phyloP scores from a whole-genome alignment of 495 filamentous ascomycete species.

The Penicillium tannophilum region DNA sequence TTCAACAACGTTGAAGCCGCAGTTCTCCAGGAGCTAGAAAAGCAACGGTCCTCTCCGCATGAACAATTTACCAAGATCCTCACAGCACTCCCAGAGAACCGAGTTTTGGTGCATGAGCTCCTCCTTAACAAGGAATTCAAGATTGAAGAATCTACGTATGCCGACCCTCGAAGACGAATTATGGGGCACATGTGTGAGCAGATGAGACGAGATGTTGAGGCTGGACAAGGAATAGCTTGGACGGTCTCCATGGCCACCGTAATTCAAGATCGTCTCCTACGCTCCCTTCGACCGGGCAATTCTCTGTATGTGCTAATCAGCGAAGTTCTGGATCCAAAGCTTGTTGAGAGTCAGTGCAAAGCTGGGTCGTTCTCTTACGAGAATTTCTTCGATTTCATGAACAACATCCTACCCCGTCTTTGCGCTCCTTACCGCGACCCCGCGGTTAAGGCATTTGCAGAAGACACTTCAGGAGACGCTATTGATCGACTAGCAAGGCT shows the following conservation, averaged over 20 bases:
- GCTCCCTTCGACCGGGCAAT: constrained; percentile 76
- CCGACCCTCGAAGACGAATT: constrained; percentile 52
- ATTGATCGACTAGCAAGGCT: constrained; percentile 83
- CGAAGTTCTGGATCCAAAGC: constrained; percentile 79
- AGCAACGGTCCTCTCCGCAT: constrained; percentile 40
- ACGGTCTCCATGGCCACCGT: constrained; percentile 84
- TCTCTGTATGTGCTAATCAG: constrained; percentile 81
- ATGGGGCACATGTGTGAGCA: constrained; percentile 69
- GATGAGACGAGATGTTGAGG: constrained; percentile 74
- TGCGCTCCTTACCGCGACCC: constrained; percentile 90
- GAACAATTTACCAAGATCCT: constrained; percentile 55
- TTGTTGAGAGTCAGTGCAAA: constrained; percentile 74
- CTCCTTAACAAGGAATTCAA: constrained; percentile 85
- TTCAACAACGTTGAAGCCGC: constrained; percentile 43
- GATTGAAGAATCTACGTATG: constrained; percentile 55
- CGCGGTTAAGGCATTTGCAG: constrained; percentile 75
- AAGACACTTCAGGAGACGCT: constrained; percentile 74
- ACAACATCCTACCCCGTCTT: constrained; percentile 83
- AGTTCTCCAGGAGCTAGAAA: constrained; percentile 42
- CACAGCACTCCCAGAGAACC: constrained; percentile 77
- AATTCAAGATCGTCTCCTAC: constrained; percentile 79
- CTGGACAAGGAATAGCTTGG: constrained; percentile 71
- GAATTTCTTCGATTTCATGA: constrained; percentile 90
- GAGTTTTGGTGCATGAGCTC: constrained; percentile 85
- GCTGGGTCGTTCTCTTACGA: constrained; percentile 90